Evolutionary conservation across 2,329 filamentous ascomycete genomes (phyloP).

Genomic region (Fusarium ambrosium): DNA sequence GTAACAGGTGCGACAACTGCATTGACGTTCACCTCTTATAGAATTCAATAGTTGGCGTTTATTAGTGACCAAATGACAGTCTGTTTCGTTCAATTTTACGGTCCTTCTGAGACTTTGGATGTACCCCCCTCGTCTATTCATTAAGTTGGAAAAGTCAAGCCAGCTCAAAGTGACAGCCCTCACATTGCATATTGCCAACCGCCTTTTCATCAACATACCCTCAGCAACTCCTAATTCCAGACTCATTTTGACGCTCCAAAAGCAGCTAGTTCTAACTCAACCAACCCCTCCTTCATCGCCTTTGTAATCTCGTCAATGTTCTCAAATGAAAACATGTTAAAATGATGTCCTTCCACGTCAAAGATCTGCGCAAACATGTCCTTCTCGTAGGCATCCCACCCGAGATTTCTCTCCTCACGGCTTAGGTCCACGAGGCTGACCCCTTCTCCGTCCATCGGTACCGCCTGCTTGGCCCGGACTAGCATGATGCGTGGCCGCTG

Average conservation of each 20-base stretch:
- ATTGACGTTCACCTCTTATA: neutral
- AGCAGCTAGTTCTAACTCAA: constrained; percentile 32
- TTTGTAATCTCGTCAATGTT: constrained; percentile 47
- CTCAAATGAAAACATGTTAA: constrained; percentile 58
- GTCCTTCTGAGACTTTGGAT: neutral
- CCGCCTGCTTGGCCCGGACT: constrained; percentile 58
- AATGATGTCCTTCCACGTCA: constrained; percentile 67
- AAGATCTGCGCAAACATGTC: constrained; percentile 60
- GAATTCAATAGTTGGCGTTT: neutral
- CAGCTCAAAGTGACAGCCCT: neutral
- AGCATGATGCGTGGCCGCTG: constrained; percentile 59
- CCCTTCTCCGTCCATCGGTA: constrained; percentile 51
- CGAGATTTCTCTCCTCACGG: constrained; percentile 58
- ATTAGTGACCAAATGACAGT: neutral
- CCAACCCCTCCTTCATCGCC: constrained; percentile 40
- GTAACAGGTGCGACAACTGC: neutral
- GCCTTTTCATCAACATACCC: neutral
- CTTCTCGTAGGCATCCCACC: constrained; percentile 63
- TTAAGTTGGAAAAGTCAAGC: neutral
- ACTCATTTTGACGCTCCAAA: neutral
- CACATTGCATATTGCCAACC: neutral
- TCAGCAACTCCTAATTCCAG: neutral
- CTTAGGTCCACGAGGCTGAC: constrained; percentile 58
- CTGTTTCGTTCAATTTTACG: too few species aligned
- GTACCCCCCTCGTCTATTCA: neutral